Conservation (phyloP, 371 early-diverging fungal genomes). For the Zychaea mexicana region DNA sequence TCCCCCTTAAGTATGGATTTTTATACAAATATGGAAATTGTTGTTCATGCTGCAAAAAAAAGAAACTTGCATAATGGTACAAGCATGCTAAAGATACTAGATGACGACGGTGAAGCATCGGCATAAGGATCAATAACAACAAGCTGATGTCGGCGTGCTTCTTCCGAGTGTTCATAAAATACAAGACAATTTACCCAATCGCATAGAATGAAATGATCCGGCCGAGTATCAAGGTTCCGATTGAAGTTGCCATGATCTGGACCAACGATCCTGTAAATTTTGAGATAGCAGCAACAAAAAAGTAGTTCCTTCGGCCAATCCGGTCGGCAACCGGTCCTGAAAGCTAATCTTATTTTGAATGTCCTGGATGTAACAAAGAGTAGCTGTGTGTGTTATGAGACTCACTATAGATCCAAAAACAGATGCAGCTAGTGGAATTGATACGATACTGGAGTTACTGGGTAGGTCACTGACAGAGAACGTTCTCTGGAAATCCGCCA, state of each 20-base stretch:
- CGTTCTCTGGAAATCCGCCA: constrained; percentile 32
- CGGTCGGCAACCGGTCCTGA: constrained; percentile 42
- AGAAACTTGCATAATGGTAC: constrained; percentile 39
- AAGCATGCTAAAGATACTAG: constrained; percentile 43
- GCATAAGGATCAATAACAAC: not conserved
- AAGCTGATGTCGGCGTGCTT: not conserved
- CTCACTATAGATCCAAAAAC: constrained; percentile 40
- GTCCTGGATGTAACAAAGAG: too few relatives aligned
- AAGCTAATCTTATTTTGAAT: constrained; percentile 19
- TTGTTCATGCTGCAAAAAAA: not conserved
- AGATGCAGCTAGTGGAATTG: constrained; percentile 33
- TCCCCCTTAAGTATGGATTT: too few relatives aligned
- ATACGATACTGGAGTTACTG: constrained; percentile 17
- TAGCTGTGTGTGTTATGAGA: not conserved
- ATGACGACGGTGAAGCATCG: not conserved
- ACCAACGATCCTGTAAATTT: constrained; percentile 73
- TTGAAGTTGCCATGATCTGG: constrained; percentile 55
- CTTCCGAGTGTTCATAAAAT: not conserved
- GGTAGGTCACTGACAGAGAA: constrained; percentile 4
- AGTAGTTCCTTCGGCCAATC: constrained; percentile 39
- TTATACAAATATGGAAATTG: not conserved
- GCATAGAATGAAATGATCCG: constrained; percentile 73
- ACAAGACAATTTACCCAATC: constrained; percentile 56
- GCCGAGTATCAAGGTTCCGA: constrained; percentile 65
- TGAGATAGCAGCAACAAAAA: constrained; percentile 56